Percentiles rank a stretch among this genome's conserved stretches.
These are phyloP conservation scores for Lentinula raphanica DNA, from an alignment of 768 basidiomycete species.

Conservation along the genomic window DNA sequence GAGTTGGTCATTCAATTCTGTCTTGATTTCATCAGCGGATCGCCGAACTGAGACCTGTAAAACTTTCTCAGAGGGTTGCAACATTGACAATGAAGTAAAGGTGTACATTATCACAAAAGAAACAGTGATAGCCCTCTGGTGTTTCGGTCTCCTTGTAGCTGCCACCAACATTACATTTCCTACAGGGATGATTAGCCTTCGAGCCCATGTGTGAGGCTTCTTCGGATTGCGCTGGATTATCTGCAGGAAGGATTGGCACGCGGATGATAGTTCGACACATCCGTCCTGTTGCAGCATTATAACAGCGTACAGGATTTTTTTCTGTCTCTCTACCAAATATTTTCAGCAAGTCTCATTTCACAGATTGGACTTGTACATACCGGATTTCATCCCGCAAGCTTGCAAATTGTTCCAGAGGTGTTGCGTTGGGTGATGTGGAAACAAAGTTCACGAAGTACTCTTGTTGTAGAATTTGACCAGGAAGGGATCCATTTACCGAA, in stretches of 20 bases:
- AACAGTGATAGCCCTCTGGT: conserved; percentile 27
- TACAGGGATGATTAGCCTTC: conserved; percentile 35
- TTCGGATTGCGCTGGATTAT: conserved; percentile 38
- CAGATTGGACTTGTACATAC: conserved; percentile 11
- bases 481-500: conserved; percentile 32
- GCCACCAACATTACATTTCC: conserved; percentile 35
- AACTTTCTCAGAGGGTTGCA: neutral
- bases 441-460: conserved; percentile 34
- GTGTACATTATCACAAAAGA: conserved; percentile 19
- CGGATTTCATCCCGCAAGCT: conserved; percentile 23
- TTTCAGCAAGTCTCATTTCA: conserved; percentile 10
- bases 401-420: conserved; percentile 32
- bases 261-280: conserved; percentile 16
- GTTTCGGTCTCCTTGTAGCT: conserved; percentile 25
- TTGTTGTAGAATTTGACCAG: conserved; percentile 28
- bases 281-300: conserved; percentile 16
- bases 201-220: conserved; percentile 34
- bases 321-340: conserved; percentile 24
- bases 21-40: conserved; percentile 16
- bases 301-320: conserved; percentile 24
- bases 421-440: conserved; percentile 33
- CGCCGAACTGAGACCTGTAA: conserved; percentile 19
- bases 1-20: conserved; percentile 25
- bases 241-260: conserved; percentile 25
- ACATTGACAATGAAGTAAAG: neutral